Evolutionary conservation across 805 yeast genomes (phyloP), one percentile per base, ranked within the genome.

Genomic region (Yamadazyma tumulicola): DNA sequence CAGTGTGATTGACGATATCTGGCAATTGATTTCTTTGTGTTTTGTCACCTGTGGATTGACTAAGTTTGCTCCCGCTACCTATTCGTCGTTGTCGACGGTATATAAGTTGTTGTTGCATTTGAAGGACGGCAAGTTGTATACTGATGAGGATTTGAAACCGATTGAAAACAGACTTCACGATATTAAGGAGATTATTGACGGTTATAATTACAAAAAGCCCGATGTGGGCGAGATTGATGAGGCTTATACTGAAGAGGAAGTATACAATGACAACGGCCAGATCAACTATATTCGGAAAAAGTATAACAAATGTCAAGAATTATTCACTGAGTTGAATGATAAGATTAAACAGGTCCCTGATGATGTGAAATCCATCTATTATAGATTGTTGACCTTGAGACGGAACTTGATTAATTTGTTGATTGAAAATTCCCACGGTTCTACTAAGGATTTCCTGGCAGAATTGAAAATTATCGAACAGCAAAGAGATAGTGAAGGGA

Each of bases 41-140:
- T 86, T 89, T 58, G 76, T 91, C 51, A 86, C 97, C 2, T 93
- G 94, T 39, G 99, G 99, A 3, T 67, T 87, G 48, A 83, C 84
- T 30, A 81, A 87, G 47, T 75, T 87, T 22, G 95, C 96, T 1
- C 96, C 97, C 1, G 96, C 97, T 4, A 85, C 96, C 1, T 93
- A 85, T 60, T 91, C 95, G 5, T 85, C 95, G 3, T 64, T 91
- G 26, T 72, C 88, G 26, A 87, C 97, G 0, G 95, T 93, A 14
- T 82, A 81, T 59, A 78, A 93, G 47, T 64, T 93, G 38, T 68
- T 93, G 46, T 85, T 78, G 44, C 97, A 91, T 60, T 64, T 91
- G 42, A 75, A 77, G 45, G 96, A 85, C 54, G 76, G 85, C 32
- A 79, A 79, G 36, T 86, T 85, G 14, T 91, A 80, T 58, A 88